These are phyloP conservation scores for Sarcodon sp. DNA, from an alignment of 768 basidiomycete genomes.

Conservation along the genomic window DNA sequence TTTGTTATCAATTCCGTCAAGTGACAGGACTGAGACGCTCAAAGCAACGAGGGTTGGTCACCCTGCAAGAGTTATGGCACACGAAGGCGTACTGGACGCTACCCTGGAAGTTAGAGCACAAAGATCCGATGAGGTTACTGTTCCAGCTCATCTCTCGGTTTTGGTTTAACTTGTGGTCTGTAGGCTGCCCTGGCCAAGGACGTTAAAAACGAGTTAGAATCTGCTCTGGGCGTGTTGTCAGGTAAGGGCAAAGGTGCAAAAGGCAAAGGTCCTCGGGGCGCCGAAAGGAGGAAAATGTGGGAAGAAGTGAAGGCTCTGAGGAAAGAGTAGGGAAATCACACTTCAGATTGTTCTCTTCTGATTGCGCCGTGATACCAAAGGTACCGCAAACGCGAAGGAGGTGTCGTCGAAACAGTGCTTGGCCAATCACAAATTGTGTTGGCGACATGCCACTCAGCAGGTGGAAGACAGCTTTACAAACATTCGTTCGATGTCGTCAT, in stretches of 20 bases:
- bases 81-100: conserved; percentile 48
- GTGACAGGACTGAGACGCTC: conserved; percentile 35
- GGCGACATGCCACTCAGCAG: conserved; percentile 91
- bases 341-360: neutral
- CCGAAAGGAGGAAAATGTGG: conserved; percentile 77
- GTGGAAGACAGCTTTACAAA: conserved; percentile 67
- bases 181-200: conserved; percentile 79
- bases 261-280: conserved; percentile 54
- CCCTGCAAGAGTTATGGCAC: conserved; percentile 82
- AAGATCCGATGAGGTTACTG: conserved; percentile 51
- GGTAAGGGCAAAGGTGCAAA: conserved; percentile 67
- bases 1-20: conserved; percentile 46
- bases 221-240: conserved; percentile 47
- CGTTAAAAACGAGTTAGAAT: conserved; percentile 77
- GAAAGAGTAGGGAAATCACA: conserved; percentile 53
- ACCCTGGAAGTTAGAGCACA: conserved; percentile 66
- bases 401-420: conserved; percentile 73
- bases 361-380: conserved; percentile 22
- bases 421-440: conserved; percentile 76
- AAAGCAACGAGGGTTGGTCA: conserved; percentile 87
- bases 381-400: conserved; percentile 41
- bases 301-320: conserved; percentile 75
- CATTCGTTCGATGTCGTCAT: conserved; percentile 85
- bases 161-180: conserved; percentile 1
- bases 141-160: neutral